Percentiles rank a stretch among this genome's conserved stretches.
These are phyloP conservation scores for Zymoseptoria crescenta DNA, from an alignment of 2,329 filamentous ascomycete species.

Conservation along the genomic window DNA sequence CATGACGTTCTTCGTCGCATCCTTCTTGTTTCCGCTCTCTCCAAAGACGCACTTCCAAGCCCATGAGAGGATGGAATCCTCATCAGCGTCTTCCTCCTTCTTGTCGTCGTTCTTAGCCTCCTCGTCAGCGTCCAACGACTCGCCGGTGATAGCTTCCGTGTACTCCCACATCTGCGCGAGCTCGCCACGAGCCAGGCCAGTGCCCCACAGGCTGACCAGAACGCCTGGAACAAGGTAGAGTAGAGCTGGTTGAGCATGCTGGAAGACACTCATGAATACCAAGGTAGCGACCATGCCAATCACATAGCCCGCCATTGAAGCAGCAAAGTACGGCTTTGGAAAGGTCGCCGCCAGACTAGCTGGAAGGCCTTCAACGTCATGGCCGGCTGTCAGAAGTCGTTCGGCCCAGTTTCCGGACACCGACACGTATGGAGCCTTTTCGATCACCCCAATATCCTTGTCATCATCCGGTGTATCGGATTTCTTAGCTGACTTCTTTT, in stretches of 20 bases:
- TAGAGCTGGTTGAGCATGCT: constrained; percentile 80
- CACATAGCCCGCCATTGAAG: constrained; percentile 68
- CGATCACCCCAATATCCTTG: constrained; percentile 15
- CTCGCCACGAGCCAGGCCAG: constrained; percentile 64
- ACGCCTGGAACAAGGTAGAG: constrained; percentile 89
- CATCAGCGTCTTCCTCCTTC: constrained; percentile 3
- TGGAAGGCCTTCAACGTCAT: constrained; percentile 4
- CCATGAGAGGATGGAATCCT: constrained; percentile 7
- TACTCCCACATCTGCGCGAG: constrained; percentile 70
- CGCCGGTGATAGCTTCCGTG: constrained; percentile 55
- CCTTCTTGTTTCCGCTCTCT: neutral
- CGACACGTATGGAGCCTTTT: constrained; percentile 36
- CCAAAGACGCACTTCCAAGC: constrained; percentile 10
- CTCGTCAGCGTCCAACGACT: constrained; percentile 24
- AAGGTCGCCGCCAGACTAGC: constrained; percentile 45
- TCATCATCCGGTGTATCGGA: constrained; percentile 9
- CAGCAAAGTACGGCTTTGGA: constrained; percentile 76
- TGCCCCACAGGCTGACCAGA: constrained; percentile 65
- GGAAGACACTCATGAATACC: constrained; percentile 65
- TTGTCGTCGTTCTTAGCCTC: constrained; percentile 9
- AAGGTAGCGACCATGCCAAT: constrained; percentile 71
- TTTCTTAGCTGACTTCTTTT: constrained; percentile 43
- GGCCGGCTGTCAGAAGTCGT: constrained; percentile 59
- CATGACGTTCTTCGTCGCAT: neutral
- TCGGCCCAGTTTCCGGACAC: constrained; percentile 73